Conservation (phyloP, 768 basidiomycete genomes). For the Leucocoprinus birnbaumii region DNA sequence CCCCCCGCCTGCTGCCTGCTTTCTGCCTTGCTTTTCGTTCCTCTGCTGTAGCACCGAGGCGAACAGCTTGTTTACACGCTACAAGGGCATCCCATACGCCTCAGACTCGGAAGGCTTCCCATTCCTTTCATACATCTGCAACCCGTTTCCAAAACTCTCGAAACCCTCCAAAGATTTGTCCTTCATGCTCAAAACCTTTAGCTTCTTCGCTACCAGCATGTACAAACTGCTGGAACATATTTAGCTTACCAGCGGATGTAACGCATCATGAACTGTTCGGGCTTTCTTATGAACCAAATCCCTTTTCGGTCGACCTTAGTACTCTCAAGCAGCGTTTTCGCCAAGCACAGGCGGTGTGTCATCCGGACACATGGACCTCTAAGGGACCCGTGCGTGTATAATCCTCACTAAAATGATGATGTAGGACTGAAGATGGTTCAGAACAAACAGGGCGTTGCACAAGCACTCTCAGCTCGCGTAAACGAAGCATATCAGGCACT, state of each 20-base stretch:
- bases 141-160: neutral
- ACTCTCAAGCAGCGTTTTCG: slow-evolving; percentile 66
- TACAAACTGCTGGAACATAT: slow-evolving; percentile 65
- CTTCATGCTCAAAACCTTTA: slow-evolving; percentile 58
- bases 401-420: slow-evolving; percentile 4
- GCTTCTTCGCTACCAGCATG: slow-evolving; percentile 75
- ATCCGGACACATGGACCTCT: slow-evolving; percentile 85
- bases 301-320: slow-evolving; percentile 63
- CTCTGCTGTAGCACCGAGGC: neutral
- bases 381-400: slow-evolving; percentile 50
- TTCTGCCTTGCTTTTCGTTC: neutral
- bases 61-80: no score
- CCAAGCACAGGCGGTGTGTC: slow-evolving; percentile 70
- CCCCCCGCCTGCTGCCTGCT: neutral
- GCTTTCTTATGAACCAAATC: slow-evolving; percentile 58
- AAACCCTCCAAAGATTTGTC: slow-evolving; percentile 35
- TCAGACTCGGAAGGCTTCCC: neutral
- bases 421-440: slow-evolving; percentile 20
- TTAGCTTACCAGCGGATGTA: slow-evolving; percentile 48
- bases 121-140: neutral
- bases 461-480: slow-evolving; percentile 65
- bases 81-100: neutral
- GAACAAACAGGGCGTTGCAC: slow-evolving; percentile 59
- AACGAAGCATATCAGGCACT: slow-evolving; percentile 84
- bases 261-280: slow-evolving; percentile 71